Evolutionary conservation across 2,329 filamentous ascomycete species (phyloP).

Genomic region (Diaporthe longicolla): DNA sequence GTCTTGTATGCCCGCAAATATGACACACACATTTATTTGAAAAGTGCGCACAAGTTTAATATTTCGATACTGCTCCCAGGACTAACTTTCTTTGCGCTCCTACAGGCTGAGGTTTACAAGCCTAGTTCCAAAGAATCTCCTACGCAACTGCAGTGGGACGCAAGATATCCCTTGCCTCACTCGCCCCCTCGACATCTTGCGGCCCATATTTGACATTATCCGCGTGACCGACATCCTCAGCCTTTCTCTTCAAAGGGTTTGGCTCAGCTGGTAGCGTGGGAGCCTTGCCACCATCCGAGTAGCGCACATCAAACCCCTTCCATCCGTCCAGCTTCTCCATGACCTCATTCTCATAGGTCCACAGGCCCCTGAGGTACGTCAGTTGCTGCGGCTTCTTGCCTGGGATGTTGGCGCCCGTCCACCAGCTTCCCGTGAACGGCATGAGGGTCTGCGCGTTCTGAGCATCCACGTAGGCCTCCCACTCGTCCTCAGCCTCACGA

Average conservation of each 20-base stretch:
- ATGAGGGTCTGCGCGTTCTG: constrained; percentile 36
- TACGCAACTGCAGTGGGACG: constrained; percentile 12
- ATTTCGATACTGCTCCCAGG: too few relatives aligned
- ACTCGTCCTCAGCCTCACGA: constrained; percentile 26
- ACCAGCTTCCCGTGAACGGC: constrained; percentile 35
- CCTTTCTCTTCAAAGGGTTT: background rate
- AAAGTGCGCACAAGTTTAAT: too few relatives aligned
- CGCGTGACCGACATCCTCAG: background rate
- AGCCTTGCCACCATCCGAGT: background rate
- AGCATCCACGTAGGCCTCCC: constrained; percentile 22
- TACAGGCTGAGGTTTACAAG: too few relatives aligned
- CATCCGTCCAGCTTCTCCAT: constrained; percentile 11
- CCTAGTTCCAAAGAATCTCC: too few relatives aligned
- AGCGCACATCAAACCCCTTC: constrained; percentile 35
- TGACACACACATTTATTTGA: too few relatives aligned
- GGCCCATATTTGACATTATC: constrained; percentile 3
- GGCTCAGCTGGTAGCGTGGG: background rate
- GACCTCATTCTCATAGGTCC: constrained; percentile 12
- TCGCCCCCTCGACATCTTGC: background rate
- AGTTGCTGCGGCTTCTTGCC: constrained; percentile 34
- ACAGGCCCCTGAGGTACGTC: constrained; percentile 20
- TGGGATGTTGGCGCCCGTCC: constrained; percentile 28
- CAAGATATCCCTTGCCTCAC: constrained; percentile 29
- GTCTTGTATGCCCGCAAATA: too few relatives aligned
- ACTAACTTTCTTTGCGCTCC: too few relatives aligned